Percentiles rank a stretch among this genome's conserved stretches.
phyloP scores from a whole-genome alignment of 192 early-diverging fungal species.

The Geranomyces michiganensis region DNA sequence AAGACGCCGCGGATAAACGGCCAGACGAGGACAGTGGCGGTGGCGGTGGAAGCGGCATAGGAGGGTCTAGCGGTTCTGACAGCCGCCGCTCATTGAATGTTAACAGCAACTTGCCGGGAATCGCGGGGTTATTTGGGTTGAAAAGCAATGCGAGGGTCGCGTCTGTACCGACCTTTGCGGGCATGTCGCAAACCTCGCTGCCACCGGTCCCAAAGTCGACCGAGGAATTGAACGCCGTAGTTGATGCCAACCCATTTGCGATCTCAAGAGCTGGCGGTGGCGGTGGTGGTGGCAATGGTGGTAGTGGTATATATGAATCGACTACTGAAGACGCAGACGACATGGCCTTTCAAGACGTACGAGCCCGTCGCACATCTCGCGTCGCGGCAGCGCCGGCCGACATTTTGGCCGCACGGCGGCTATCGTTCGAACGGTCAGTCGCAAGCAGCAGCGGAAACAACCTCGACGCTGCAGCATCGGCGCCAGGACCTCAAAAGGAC shows the following conservation, averaged over 20 bases:
- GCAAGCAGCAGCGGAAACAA: slow-evolving; percentile 5
- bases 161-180: slow-evolving; percentile 18
- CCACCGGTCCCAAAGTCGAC: slow-evolving; percentile 11
- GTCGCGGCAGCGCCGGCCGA: background rate
- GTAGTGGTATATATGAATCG: background rate
- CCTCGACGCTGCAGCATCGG: background rate
- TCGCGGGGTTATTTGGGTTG: background rate
- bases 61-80: no score
- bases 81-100: background rate
- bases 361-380: slow-evolving; percentile 10
- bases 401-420: background rate
- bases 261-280: background rate
- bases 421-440: background rate
- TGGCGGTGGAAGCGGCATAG: no score
- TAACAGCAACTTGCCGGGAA: background rate
- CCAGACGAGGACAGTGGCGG: slow-evolving; percentile 8
- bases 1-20: slow-evolving; percentile 5
- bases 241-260: no score
- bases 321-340: background rate
- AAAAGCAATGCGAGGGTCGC: background rate
- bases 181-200: slow-evolving; percentile 13
- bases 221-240: background rate
- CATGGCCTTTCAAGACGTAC: background rate
- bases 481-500: slow-evolving; percentile 12
- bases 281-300: background rate